A percentile compares a stretch with the other conserved stretches of the same genome.
Conservation (phyloP, 306 rosid genomes). For the Alnus glutinosa region DNA sequence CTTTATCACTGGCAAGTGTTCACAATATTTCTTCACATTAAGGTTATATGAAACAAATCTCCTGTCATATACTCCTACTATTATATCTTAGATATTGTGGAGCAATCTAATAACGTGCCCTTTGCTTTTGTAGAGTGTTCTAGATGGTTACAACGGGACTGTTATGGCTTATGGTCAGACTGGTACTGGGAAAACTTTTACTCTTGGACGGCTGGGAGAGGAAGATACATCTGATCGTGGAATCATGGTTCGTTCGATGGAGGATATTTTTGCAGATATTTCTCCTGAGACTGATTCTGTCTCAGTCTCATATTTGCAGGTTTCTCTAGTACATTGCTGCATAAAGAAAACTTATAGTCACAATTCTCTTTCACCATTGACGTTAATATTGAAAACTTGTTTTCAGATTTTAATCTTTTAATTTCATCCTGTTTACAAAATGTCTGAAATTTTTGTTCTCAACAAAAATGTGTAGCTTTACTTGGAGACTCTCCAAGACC, state of each 20-base stretch:
- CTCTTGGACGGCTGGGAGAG: slow-evolving; percentile 89
- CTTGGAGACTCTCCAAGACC: slow-evolving; percentile 91
- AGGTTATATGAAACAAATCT: slow-evolving; percentile 17
- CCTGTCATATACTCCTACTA: neutral
- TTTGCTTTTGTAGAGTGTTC: slow-evolving; percentile 70
- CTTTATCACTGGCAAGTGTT: neutral
- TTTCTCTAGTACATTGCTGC: slow-evolving; percentile 24
- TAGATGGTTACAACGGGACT: slow-evolving; percentile 97
- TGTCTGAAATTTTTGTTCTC: slow-evolving; percentile 22
- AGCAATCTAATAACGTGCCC: neutral
- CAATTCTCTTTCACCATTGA: neutral
- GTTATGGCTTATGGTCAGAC: slow-evolving; percentile 99
- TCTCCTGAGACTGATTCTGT: slow-evolving; percentile 71
- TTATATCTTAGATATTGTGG: neutral
- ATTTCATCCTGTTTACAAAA: neutral
- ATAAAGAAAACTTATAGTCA: neutral
- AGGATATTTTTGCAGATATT: slow-evolving; percentile 77
- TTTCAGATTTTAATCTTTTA: neutral
- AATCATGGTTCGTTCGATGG: slow-evolving; percentile 97
- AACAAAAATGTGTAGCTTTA: slow-evolving; percentile 64
- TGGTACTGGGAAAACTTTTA: slow-evolving; percentile 96
- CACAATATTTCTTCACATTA: slow-evolving; percentile 17
- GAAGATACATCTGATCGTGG: slow-evolving; percentile 86
- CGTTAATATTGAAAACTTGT: neutral
- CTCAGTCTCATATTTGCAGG: slow-evolving; percentile 88